Conservation (phyloP, 345 rosid genomes). For the Firmiana major region DNA sequence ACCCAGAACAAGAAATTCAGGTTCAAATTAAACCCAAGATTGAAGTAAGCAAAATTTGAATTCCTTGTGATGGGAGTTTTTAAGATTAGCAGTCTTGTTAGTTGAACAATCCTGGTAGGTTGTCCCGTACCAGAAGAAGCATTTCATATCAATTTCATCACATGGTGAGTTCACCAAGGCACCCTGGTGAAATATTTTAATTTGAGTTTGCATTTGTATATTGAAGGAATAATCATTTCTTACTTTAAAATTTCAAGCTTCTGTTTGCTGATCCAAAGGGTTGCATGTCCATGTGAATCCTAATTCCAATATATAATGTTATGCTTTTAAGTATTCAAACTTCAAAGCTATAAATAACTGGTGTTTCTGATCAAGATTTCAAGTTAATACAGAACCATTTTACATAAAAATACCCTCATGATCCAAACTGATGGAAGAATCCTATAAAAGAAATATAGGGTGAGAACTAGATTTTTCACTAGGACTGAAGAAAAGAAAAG, state of each 20-base stretch:
- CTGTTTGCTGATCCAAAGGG: constrained; percentile 15
- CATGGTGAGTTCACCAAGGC: constrained; percentile 35
- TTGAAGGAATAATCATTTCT: not conserved
- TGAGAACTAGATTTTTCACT: too few relatives aligned
- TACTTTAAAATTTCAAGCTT: constrained; percentile 1
- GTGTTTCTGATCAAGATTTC: not conserved
- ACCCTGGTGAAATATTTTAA: constrained; percentile 15
- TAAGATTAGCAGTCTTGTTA: constrained; percentile 11
- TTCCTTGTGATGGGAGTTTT: not conserved
- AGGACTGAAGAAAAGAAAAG: not conserved
- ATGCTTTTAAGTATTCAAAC: not conserved
- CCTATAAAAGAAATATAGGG: not conserved
- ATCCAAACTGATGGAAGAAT: not conserved
- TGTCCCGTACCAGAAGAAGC: constrained; percentile 19
- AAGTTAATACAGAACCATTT: not conserved
- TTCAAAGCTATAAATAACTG: not conserved
- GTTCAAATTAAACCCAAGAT: not conserved
- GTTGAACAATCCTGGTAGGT: constrained; percentile 23
- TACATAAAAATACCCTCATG: not conserved
- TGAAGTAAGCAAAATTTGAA: not conserved
- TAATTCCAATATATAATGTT: constrained; percentile 8
- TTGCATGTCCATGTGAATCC: constrained; percentile 33
- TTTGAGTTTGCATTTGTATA: not conserved
- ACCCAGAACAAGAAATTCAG: not conserved
- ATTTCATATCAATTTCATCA: constrained; percentile 24